Conservation (phyloP, 1,139 yeast genomes). For the Sugiyamaella castrensis region DNA sequence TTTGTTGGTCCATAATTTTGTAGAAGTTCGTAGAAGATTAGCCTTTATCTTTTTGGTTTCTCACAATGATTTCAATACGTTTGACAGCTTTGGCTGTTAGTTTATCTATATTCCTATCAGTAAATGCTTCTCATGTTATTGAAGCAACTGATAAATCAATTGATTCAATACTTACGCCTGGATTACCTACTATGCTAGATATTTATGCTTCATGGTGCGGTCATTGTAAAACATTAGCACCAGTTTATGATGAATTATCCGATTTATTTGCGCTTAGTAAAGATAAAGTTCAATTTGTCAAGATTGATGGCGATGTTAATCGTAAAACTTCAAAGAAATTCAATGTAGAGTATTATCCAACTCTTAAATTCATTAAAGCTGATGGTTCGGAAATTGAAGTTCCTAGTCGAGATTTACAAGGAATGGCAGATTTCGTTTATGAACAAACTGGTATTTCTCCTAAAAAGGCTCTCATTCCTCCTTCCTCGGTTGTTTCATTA, state of each 20-base stretch:
- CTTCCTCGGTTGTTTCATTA: constrained; percentile 41
- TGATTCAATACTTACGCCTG: constrained; percentile 53
- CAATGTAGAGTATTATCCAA: constrained; percentile 63
- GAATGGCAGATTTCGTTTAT: constrained; percentile 48
- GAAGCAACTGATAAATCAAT: constrained; percentile 50
- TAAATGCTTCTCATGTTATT: constrained; percentile 37
- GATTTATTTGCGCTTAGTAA: constrained; percentile 45
- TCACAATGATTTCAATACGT: too few relatives aligned
- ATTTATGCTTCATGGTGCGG: constrained; percentile 83
- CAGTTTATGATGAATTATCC: constrained; percentile 62
- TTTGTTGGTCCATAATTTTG: too few relatives aligned
- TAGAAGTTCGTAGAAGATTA: too few relatives aligned
- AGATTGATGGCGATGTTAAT: constrained; percentile 67
- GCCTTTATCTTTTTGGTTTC: too few relatives aligned
- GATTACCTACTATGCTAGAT: constrained; percentile 65
- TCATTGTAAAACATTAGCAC: constrained; percentile 68
- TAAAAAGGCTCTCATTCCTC: constrained; percentile 25
- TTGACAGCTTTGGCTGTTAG: constrained; percentile 4
- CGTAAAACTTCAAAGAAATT: constrained; percentile 54
- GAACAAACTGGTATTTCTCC: constrained; percentile 43
- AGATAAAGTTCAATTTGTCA: constrained; percentile 47
- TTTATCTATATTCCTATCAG: constrained; percentile 1
- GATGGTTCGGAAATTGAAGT: constrained; percentile 31
- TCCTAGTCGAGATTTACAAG: constrained; percentile 43
- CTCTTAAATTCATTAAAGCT: constrained; percentile 53